Evolutionary conservation across 352 stramenopile species (phyloP).

Genomic region (Thalassiosira ordinaria): DNA sequence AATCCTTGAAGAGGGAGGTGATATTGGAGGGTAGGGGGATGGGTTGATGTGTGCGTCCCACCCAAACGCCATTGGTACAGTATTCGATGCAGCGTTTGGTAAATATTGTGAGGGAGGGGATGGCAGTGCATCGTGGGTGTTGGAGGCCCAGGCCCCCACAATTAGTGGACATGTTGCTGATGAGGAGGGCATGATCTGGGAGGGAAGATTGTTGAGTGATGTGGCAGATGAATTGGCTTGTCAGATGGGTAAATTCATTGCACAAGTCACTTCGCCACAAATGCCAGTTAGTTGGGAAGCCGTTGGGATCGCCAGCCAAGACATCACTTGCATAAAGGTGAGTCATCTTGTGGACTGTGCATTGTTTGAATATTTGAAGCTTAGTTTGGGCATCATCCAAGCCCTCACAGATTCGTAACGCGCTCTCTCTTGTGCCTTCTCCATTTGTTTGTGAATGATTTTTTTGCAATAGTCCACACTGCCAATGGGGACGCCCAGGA

Average conservation of each 20-base stretch:
- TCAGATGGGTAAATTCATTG: neutral
- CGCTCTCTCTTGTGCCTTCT: neutral
- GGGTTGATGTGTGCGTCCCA: neutral
- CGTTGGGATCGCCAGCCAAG: too few relatives aligned
- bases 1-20: constrained; percentile 11
- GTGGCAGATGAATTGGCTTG: neutral
- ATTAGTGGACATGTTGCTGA: constrained; percentile 19
- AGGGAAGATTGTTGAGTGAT: neutral
- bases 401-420: neutral
- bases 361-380: constrained; percentile 18
- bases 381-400: constrained; percentile 3
- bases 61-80: neutral
- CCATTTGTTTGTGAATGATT: neutral
- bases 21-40: constrained; percentile 6
- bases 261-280: constrained; percentile 6
- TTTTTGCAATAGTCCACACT: constrained; percentile 2
- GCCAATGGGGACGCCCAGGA: constrained; percentile 29
- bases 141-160: constrained; percentile 23
- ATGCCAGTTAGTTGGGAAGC: constrained; percentile 15
- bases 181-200: constrained; percentile 17
- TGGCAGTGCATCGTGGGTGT: constrained; percentile 19
- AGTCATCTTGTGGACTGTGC: constrained; percentile 27
- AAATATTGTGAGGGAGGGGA: constrained; percentile 16
- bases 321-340: too few relatives aligned
- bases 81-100: constrained; percentile 4